Conservation (phyloP, 2,329 filamentous ascomycete species). For the Cytospora leucostoma region DNA sequence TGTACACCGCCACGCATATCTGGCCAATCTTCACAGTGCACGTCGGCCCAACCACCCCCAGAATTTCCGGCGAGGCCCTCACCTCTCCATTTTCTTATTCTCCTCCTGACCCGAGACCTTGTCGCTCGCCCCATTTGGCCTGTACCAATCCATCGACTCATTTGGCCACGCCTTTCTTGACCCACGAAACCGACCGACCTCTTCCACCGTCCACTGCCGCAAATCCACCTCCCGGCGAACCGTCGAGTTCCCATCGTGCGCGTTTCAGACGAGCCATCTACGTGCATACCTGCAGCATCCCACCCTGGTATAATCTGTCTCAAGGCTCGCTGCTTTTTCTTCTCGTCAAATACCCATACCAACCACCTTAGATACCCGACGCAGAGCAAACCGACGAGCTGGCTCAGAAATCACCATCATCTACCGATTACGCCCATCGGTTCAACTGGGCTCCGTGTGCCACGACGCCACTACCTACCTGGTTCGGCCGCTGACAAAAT, state of each 20-base stretch:
- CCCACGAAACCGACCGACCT: constrained; percentile 14
- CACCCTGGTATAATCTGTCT: constrained; percentile 6
- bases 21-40: neutral
- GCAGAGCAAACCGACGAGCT: constrained; percentile 23
- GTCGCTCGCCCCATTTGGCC: constrained; percentile 12
- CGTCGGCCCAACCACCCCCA: constrained; percentile 1
- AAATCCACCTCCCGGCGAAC: constrained; percentile 20
- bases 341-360: constrained; percentile 9
- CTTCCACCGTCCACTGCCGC: constrained; percentile 16
- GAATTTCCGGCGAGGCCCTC: constrained; percentile 2
- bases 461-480: constrained; percentile 9
- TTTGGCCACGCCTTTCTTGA: constrained; percentile 19
- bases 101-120: constrained; percentile 18
- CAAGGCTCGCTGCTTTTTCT: constrained; percentile 18
- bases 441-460: constrained; percentile 18
- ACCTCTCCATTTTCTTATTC: constrained; percentile 18
- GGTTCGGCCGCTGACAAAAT: constrained; percentile 17
- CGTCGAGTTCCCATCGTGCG: constrained; percentile 16
- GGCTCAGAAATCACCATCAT: constrained; percentile 22
- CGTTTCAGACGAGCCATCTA: constrained; percentile 20
- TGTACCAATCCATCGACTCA: constrained; percentile 23
- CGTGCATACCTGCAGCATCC: constrained; percentile 12
- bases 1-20: neutral
- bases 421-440: constrained; percentile 20
- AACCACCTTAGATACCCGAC: constrained; percentile 4